Evolutionary conservation across 2,329 filamentous ascomycete species (phyloP).

Genomic region (Cryphonectria naterciae): DNA sequence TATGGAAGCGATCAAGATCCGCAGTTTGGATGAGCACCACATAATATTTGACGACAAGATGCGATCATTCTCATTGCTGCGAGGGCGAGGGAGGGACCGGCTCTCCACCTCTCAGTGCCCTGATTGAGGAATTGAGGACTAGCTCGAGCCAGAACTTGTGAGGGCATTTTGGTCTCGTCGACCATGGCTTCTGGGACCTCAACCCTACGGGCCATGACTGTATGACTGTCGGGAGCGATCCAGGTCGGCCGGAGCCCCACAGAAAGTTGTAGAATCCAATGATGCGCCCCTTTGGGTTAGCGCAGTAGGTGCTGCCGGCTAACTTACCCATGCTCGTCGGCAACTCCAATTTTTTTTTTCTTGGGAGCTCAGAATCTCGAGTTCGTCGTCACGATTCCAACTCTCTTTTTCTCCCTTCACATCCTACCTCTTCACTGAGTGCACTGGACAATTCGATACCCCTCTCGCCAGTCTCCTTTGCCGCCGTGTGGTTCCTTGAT

Average conservation of each 20-base stretch:
- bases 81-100: background rate
- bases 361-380: slow-evolving; percentile 21
- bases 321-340: slow-evolving; percentile 28
- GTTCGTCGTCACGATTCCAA: slow-evolving; percentile 1
- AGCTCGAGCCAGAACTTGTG: too few species aligned
- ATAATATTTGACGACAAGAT: background rate
- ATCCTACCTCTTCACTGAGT: slow-evolving; percentile 20
- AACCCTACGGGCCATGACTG: background rate
- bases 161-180: background rate
- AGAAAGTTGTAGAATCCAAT: slow-evolving; percentile 23
- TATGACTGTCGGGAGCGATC: background rate
- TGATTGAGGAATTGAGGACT: background rate
- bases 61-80: background rate
- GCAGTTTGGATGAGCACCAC: background rate
- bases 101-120: background rate
- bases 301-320: slow-evolving; percentile 19
- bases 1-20: background rate
- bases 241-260: slow-evolving; percentile 11
- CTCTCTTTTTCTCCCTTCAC: background rate
- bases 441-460: slow-evolving; percentile 32
- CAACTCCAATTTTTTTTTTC: slow-evolving; percentile 30
- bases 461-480: slow-evolving; percentile 34
- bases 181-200: background rate
- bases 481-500: slow-evolving; percentile 33
- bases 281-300: slow-evolving; percentile 15